phyloP scores from a whole-genome alignment of 176 grass and related monocot genomes.

The Elymus sibiricus region DNA sequence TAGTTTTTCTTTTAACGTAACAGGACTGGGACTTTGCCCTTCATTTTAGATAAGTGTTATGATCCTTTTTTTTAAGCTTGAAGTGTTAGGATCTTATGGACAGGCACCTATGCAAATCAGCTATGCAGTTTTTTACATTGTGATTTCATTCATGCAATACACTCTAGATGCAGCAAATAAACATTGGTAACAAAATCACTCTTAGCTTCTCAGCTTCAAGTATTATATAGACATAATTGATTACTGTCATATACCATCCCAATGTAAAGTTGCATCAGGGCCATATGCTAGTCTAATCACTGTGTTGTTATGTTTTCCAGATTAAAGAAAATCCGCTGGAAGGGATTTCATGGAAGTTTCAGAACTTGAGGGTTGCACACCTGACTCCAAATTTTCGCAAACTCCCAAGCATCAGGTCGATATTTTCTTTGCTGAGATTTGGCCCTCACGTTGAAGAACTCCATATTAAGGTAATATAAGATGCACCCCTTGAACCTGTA shows the following conservation, averaged over 20 bases:
- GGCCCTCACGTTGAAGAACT: not conserved
- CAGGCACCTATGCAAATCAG: not conserved
- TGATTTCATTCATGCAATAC: not conserved
- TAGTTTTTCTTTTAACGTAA: not conserved
- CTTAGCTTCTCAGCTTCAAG: not conserved
- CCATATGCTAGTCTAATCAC: not conserved
- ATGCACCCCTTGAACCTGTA: not conserved
- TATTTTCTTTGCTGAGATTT: not conserved
- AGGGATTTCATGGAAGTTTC: not conserved
- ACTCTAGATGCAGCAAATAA: not conserved
- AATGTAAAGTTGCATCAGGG: not conserved
- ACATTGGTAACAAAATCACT: not conserved
- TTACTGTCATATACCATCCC: not conserved
- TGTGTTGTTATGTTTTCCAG: not conserved
- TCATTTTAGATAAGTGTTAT: not conserved
- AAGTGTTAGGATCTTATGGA: not conserved
- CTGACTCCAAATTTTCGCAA: not conserved
- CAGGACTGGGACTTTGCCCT: not conserved
- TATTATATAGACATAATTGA: not conserved
- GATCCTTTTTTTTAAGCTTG: not conserved
- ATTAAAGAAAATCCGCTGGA: not conserved
- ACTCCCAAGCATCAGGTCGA: conserved; percentile 2
- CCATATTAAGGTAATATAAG: not conserved
- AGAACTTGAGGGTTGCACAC: not conserved
- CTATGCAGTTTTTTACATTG: not conserved